A percentile compares a stretch with the other conserved stretches of the same genome.
These are phyloP conservation scores for Purpureocillium takamizusanense DNA, from an alignment of 2,329 filamentous ascomycete genomes.

Conservation along the genomic window DNA sequence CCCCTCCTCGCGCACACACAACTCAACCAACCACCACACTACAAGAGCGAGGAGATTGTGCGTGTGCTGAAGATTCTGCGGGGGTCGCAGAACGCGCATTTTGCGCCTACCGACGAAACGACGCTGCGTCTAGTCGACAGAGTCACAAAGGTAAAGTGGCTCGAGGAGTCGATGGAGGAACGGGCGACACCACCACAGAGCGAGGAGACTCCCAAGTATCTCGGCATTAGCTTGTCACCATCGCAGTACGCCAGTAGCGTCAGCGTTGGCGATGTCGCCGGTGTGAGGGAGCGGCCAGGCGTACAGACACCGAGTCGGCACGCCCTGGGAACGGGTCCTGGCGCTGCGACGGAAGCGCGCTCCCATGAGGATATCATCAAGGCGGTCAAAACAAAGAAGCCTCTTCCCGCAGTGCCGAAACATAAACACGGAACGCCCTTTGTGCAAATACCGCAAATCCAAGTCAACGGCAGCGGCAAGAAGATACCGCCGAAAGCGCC, in stretches of 20 bases:
- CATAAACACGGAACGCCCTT: conserved; percentile 45
- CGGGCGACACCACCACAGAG: conserved; percentile 25
- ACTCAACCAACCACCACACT: conserved; percentile 75
- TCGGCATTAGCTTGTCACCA: conserved; percentile 63
- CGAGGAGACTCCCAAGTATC: conserved; percentile 46
- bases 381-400: conserved; percentile 31
- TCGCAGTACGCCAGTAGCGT: conserved; percentile 60
- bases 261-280: conserved; percentile 70
- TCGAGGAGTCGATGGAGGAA: conserved; percentile 33
- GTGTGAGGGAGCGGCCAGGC: conserved; percentile 72
- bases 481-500: conserved; percentile 36
- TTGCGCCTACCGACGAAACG: conserved; percentile 72
- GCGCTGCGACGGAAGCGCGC: conserved; percentile 6
- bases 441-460: conserved; percentile 20
- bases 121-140: conserved; percentile 68
- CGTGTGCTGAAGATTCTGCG: conserved; percentile 64
- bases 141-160: conserved; percentile 65
- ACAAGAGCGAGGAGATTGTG: conserved; percentile 80
- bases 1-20: conserved; percentile 89
- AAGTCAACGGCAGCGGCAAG: conserved; percentile 22
- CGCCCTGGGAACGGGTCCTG: conserved; percentile 16
- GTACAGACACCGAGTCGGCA: conserved; percentile 70
- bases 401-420: conserved; percentile 44
- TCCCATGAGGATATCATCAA: conserved; percentile 12
- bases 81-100: conserved; percentile 60